phyloP scores from a whole-genome alignment of 2,329 filamentous ascomycete genomes.

The Ophiostoma piceae region DNA sequence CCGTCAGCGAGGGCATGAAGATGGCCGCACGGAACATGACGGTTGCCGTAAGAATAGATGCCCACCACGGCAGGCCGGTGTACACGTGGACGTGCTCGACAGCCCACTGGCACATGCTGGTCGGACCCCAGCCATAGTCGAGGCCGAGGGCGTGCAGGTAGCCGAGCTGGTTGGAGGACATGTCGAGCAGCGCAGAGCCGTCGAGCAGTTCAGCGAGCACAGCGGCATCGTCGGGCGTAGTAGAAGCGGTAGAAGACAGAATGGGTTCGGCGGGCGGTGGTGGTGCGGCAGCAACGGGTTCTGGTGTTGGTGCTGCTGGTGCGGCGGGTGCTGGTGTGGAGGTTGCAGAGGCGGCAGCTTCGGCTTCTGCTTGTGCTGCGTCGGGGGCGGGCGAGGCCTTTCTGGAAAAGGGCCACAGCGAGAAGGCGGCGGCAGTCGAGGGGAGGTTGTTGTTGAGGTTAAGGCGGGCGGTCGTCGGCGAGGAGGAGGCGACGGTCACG shows the following conservation, averaged over 20 bases:
- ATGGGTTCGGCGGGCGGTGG: slow-evolving; percentile 23
- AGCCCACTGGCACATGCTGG: slow-evolving; percentile 64
- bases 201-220: slow-evolving; percentile 32
- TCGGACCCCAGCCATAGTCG: slow-evolving; percentile 80
- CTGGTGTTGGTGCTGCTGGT: slow-evolving; percentile 21
- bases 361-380: slow-evolving; percentile 24
- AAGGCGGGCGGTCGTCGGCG: neutral
- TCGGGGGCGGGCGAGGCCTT: slow-evolving; percentile 13
- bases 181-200: slow-evolving; percentile 46
- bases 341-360: slow-evolving; percentile 24
- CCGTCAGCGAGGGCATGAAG: slow-evolving; percentile 59
- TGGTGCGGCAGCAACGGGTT: slow-evolving; percentile 26
- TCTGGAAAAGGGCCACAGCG: slow-evolving; percentile 25
- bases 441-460: slow-evolving; percentile 8
- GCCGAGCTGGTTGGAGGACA: slow-evolving; percentile 68
- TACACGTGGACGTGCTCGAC: slow-evolving; percentile 81
- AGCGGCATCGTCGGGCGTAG: slow-evolving; percentile 26
- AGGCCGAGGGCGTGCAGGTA: slow-evolving; percentile 78
- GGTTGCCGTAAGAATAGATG: slow-evolving; percentile 61
- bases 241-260: slow-evolving; percentile 28
- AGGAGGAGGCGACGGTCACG: slow-evolving; percentile 15
- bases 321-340: slow-evolving; percentile 17
- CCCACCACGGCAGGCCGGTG: slow-evolving; percentile 75
- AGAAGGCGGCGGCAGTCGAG: slow-evolving; percentile 25
- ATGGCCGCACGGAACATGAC: slow-evolving; percentile 59